Evolutionary conservation across 75 land plant species (phyloP).

Genomic region (Larix kaempferi): DNA sequence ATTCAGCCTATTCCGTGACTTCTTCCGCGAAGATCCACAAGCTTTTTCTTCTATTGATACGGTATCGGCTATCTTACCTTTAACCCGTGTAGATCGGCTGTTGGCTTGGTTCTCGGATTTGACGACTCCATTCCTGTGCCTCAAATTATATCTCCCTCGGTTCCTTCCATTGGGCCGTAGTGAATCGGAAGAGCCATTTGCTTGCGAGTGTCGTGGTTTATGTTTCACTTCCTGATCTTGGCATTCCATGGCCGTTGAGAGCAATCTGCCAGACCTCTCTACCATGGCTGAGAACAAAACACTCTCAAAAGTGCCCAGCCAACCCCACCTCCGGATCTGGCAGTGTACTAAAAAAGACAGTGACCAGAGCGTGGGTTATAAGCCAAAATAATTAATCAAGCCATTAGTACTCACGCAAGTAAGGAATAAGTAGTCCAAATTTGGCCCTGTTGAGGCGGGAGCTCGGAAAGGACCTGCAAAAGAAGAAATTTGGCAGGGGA

Average conservation of each 20-base stretch:
- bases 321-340: background rate
- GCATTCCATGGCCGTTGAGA: constrained; percentile 13
- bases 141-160: background rate
- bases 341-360: constrained; percentile 4
- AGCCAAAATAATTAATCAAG: constrained; percentile 1
- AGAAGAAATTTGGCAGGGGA: background rate
- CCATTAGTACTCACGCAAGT: too few species aligned
- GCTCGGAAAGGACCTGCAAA: constrained; percentile 11
- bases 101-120: background rate
- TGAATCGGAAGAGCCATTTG: constrained; percentile 5
- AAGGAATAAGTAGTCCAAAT: too few species aligned
- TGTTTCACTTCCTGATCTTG: constrained; percentile 9
- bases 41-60: background rate
- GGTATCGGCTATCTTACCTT: background rate
- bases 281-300: background rate
- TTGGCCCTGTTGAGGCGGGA: background rate
- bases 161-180: background rate
- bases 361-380: background rate
- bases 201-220: background rate
- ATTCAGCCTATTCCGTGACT: constrained; percentile 7
- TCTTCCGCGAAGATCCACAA: constrained; percentile 2
- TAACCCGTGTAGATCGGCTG: background rate
- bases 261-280: constrained; percentile 10
- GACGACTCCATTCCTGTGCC: constrained; percentile 1
- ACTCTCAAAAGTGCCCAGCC: background rate